A percentile compares a stretch with the other conserved stretches of the same genome.
These are phyloP conservation scores for Parietichytrium sp. DNA, from an alignment of 108 stramenopile species.

Conservation along the genomic window DNA sequence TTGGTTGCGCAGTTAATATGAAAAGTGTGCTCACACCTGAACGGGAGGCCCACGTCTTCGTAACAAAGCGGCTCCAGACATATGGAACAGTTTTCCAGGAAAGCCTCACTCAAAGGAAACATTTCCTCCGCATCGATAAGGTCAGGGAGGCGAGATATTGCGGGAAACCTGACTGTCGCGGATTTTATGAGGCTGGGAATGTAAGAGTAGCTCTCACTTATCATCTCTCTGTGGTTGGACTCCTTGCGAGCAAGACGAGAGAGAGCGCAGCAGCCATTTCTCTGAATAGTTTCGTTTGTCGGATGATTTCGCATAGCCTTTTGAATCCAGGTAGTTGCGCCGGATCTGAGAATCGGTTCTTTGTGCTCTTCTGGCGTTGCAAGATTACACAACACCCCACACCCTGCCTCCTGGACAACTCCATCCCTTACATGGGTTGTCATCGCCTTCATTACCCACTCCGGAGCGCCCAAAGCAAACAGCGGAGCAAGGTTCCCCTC, in stretches of 20 bases:
- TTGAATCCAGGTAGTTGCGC: neutral
- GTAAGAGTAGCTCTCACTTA: too few species aligned
- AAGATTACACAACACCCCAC: neutral
- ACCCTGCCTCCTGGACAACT: constrained; percentile 5
- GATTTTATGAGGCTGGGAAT: neutral
- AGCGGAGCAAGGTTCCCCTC: neutral
- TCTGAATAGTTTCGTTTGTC: neutral
- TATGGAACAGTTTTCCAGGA: constrained; percentile 17
- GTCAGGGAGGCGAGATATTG: neutral
- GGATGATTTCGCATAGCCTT: neutral
- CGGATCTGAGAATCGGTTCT: neutral
- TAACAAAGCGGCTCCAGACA: constrained; percentile 20
- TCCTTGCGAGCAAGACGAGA: neutral
- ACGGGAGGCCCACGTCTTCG: neutral
- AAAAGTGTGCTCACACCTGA: constrained; percentile 6
- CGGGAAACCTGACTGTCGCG: neutral
- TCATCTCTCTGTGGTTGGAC: neutral
- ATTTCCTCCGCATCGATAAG: constrained; percentile 1
- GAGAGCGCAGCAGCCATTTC: neutral
- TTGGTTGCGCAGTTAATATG: neutral
- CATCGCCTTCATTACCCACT: constrained; percentile 21
- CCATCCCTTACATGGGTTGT: neutral
- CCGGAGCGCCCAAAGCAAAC: neutral
- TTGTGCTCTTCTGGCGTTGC: constrained; percentile 33
- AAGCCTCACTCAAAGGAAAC: neutral